Evolutionary conservation across 1,284 basidiomycete species (phyloP).

Genomic region (Anthracocystis panici-leucophaei): DNA sequence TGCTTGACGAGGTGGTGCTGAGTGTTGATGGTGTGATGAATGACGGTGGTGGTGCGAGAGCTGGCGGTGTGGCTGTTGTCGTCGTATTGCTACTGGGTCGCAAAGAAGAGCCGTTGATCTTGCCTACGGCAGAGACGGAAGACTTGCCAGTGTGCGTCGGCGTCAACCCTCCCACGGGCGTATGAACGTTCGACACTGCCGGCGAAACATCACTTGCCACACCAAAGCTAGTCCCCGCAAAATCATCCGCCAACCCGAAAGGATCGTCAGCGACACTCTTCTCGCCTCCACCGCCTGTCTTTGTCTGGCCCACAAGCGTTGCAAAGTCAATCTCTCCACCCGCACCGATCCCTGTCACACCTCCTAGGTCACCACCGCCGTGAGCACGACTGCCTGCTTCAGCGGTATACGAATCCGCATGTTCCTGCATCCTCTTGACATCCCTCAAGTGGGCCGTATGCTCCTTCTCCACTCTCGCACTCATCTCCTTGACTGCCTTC

Average conservation of each 20-base stretch:
- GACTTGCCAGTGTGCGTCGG: conserved; percentile 43
- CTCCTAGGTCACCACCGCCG: conserved; percentile 28
- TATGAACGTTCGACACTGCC: conserved; percentile 19
- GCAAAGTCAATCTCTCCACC: conserved; percentile 66
- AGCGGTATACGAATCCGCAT: conserved; percentile 56
- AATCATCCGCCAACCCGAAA: conserved; percentile 48
- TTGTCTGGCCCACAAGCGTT: conserved; percentile 60
- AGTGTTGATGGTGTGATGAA: conserved; percentile 20
- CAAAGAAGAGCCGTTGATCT: conserved; percentile 12
- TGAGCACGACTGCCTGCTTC: neutral
- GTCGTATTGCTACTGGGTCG: neutral
- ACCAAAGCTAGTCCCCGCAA: conserved; percentile 4
- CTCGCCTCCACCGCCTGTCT: conserved; percentile 20
- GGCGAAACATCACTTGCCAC: conserved; percentile 42
- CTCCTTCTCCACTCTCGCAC: conserved; percentile 85
- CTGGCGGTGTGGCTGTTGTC: conserved; percentile 1
- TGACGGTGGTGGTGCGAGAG: conserved; percentile 30
- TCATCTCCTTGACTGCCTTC: conserved; percentile 71
- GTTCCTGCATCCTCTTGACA: conserved; percentile 58
- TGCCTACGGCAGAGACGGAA: neutral
- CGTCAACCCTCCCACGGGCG: conserved; percentile 31
- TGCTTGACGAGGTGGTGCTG: conserved; percentile 17
- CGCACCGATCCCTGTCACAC: conserved; percentile 47
- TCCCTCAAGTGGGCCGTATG: conserved; percentile 72
- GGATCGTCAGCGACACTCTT: conserved; percentile 42